Conservation (phyloP, 2,329 filamentous ascomycete genomes). For the Colletotrichum acutatum region DNA sequence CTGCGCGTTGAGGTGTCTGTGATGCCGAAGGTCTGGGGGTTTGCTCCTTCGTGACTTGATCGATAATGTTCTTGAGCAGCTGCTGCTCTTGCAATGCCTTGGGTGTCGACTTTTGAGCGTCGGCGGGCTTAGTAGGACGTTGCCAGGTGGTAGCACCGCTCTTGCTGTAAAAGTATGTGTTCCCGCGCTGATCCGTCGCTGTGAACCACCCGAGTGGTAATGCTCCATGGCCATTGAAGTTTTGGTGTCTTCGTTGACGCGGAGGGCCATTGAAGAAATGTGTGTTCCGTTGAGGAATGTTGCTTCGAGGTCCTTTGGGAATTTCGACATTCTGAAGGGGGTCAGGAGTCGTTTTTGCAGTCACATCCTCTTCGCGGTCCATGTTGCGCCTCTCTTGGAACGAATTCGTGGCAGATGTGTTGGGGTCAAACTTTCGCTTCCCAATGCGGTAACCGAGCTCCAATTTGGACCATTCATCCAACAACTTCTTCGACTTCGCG, state of each 20-base stretch:
- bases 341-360: conserved; percentile 50
- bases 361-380: conserved; percentile 53
- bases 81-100: conserved; percentile 73
- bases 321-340: conserved; percentile 61
- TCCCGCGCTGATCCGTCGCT: conserved; percentile 76
- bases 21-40: conserved; percentile 65
- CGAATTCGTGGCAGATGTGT: conserved; percentile 62
- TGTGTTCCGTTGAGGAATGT: conserved; percentile 62
- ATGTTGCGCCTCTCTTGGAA: conserved; percentile 71
- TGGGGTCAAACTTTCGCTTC: conserved; percentile 84
- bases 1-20: conserved; percentile 72
- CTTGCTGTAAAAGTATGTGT: conserved; percentile 87
- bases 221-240: conserved; percentile 57
- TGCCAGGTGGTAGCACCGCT: conserved; percentile 85
- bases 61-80: conserved; percentile 84
- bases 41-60: conserved; percentile 80
- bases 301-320: conserved; percentile 71
- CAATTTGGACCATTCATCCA: conserved; percentile 89
- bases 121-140: conserved; percentile 75
- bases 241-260: conserved; percentile 63
- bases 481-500: conserved; percentile 74
- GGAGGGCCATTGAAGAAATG: conserved; percentile 55
- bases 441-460: conserved; percentile 94
- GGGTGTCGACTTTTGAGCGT: conserved; percentile 73
- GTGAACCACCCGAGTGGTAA: conserved; percentile 90